Base-by-base conservation (phyloP, 306 rosid species). In the Styphnolobium japonicum region DNA sequence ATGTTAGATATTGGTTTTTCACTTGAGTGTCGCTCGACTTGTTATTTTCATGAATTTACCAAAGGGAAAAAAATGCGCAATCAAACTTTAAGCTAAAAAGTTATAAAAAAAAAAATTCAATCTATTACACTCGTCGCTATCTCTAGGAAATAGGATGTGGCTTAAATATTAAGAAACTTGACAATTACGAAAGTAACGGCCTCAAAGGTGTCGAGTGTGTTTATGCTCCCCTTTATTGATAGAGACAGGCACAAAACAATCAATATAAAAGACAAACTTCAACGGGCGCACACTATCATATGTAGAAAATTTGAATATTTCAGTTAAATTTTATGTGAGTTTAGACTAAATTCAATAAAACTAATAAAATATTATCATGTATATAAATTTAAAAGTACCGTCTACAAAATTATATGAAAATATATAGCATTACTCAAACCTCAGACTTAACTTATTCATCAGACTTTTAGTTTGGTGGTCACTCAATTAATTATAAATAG, bases 121-220 rank as follows among this genome's bases (percentile, higher is more conserved):
- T 23, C 25, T 23, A 16, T 40, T 55, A 15, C 9, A 22, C 23
- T 10, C 22, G 52, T 36, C 39, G 23, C 22, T 12, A 8, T 39
- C 49, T 0, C 16, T 21, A 7, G 65, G 3, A 52, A 52, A 22
- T 52, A 39, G 29, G 18, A 8, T 0, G 56, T 40, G 18, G 12
- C 42, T 73, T 73, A 40, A 73, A 73, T 4, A 25, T 73, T 25
- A 73, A 39, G 67, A 73, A 40, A 73, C 78, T 57, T 56, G 68
- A 73, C 7, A 57, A 40, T 73, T 37, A 73, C 78, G 67, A 57
- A 57, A 56, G 78, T 25, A 15, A 39, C 29, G 15, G 27, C 55
- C 21, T n/a, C 22, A 72, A 53, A 72, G 39, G 36, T 53, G 53
- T 22, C 37, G 4, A 1, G 3, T 34, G 34, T 33, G 19, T 33